Conservation (phyloP, 768 basidiomycete genomes). For the Kwoniella sp. region DNA sequence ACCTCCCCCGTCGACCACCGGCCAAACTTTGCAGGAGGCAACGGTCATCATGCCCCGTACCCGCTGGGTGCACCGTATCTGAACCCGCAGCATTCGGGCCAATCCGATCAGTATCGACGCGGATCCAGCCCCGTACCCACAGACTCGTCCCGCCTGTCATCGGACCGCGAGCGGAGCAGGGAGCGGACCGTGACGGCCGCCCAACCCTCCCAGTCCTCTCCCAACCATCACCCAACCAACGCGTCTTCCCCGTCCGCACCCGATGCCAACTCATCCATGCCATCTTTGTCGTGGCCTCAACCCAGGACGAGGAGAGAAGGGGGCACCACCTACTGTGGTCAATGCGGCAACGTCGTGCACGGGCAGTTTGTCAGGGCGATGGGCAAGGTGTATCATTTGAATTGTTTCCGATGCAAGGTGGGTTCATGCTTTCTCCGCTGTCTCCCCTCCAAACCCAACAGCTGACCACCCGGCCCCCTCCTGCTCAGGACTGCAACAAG, state of each 20-base stretch:
- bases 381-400: conserved; percentile 88
- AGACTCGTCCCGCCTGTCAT: conserved; percentile 4
- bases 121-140: background rate
- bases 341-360: conserved; percentile 58
- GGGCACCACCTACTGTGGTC: conserved; percentile 47
- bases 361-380: conserved; percentile 95
- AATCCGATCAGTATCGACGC: background rate
- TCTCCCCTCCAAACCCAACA: background rate
- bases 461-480: background rate
- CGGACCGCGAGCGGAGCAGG: conserved; percentile 1
- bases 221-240: background rate
- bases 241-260: background rate
- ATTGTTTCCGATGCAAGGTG: conserved; percentile 97
- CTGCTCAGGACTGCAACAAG: conserved; percentile 79
- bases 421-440: conserved; percentile 40
- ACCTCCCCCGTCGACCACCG: conserved; percentile 31
- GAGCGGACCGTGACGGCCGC: conserved; percentile 10
- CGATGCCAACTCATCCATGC: background rate
- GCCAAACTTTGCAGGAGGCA: conserved; percentile 13
- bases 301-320: conserved; percentile 15
- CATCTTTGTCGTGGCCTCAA: conserved; percentile 8
- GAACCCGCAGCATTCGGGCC: background rate
- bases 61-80: conserved; percentile 1
- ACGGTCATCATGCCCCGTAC: conserved; percentile 13
- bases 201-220: conserved; percentile 11